Evolutionary conservation across 2,329 filamentous ascomycete species (phyloP).

Genomic region (Epichloe gansuensis): DNA sequence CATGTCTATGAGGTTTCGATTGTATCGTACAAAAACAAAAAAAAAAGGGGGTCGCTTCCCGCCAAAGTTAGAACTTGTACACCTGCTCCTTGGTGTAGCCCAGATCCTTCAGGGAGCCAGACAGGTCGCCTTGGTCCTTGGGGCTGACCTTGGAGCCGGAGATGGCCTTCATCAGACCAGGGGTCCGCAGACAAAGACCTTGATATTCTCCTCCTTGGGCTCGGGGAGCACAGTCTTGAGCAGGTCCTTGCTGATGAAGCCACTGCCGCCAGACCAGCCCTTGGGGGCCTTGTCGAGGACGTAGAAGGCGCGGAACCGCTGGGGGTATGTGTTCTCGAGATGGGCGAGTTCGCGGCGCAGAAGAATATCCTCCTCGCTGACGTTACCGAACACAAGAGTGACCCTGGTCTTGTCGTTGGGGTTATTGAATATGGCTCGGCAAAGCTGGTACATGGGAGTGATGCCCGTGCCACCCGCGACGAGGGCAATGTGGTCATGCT

Average conservation of each 20-base stretch:
- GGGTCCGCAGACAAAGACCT: conserved; percentile 96
- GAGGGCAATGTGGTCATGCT: conserved; percentile 78
- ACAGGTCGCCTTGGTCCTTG: conserved; percentile 85
- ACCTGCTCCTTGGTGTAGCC: conserved; percentile 65
- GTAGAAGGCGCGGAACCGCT: conserved; percentile 93
- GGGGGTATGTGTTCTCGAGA: conserved; percentile 89
- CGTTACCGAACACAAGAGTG: conserved; percentile 86
- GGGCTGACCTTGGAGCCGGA: conserved; percentile 84
- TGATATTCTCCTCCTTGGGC: conserved; percentile 83
- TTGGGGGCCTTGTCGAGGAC: conserved; percentile 75
- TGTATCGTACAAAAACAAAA: too few species aligned
- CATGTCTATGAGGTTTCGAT: too few species aligned
- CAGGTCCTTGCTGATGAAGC: conserved; percentile 79
- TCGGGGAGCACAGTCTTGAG: conserved; percentile 91
- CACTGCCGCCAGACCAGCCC: conserved; percentile 64
- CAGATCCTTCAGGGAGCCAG: conserved; percentile 69
- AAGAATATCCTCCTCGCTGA: conserved; percentile 81
- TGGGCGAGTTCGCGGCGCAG: conserved; percentile 74
- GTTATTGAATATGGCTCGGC: conserved; percentile 87
- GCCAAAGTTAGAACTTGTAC: conserved; percentile 65
- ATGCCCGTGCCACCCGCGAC: conserved; percentile 95
- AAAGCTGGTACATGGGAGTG: conserved; percentile 95
- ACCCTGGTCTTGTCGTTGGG: conserved; percentile 96
- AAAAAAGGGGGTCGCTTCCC: neutral
- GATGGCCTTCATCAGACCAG: conserved; percentile 85